phyloP scores from a whole-genome alignment of 345 rosid species.

The Linum lewisii region DNA sequence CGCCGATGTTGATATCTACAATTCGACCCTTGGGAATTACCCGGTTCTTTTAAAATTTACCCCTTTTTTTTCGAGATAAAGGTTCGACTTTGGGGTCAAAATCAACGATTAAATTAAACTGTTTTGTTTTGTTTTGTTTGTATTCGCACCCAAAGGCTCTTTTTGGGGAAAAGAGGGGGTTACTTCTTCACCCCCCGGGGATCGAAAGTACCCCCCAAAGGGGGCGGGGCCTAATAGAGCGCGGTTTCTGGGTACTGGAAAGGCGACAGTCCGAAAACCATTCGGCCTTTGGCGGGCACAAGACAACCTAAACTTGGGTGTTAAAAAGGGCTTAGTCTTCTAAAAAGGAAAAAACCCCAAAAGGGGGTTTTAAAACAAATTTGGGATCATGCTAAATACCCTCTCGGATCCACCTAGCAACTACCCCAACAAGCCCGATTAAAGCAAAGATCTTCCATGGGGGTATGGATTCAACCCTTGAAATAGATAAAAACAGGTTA shows the following conservation, averaged over 20 bases:
- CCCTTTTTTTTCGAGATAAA: background rate
- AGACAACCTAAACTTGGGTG: conserved; percentile 42
- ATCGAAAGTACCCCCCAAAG: conserved; percentile 88
- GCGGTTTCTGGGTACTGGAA: conserved; percentile 98
- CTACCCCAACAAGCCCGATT: conserved; percentile 37
- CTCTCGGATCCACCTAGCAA: conserved; percentile 49
- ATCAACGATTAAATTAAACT: background rate
- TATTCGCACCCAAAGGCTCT: conserved; percentile 59
- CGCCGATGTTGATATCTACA: conserved; percentile 83
- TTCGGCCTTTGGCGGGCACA: conserved; percentile 51
- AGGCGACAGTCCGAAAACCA: conserved; percentile 95
- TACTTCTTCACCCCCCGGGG: conserved; percentile 90
- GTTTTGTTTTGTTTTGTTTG: background rate
- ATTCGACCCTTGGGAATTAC: conserved; percentile 85
- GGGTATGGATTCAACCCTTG: too few species aligned
- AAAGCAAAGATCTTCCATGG: too few species aligned
- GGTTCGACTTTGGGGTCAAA: too few species aligned
- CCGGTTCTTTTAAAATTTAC: conserved; percentile 34
- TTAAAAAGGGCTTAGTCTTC: conserved; percentile 87
- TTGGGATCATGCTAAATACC: conserved; percentile 98
- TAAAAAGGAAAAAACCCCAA: conserved; percentile 86
- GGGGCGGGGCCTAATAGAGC: conserved; percentile 91
- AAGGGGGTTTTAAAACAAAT: conserved; percentile 90
- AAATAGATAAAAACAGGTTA: too few species aligned
- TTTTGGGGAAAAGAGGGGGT: conserved; percentile 96